Conservation (phyloP, 495 filamentous ascomycete species). For the Neurospora sp. region DNA sequence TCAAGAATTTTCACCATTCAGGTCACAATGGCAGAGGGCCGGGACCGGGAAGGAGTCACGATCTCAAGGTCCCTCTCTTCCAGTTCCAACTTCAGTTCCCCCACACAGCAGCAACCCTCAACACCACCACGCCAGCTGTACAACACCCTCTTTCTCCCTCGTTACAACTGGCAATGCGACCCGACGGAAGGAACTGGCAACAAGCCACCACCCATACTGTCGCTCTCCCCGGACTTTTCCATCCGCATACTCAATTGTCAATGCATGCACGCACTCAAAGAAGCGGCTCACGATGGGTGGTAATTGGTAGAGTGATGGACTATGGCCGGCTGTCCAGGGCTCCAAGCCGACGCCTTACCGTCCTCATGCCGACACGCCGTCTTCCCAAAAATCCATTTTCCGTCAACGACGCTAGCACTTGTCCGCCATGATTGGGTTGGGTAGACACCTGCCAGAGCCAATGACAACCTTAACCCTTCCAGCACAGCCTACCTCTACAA, state of each 20-base stretch:
- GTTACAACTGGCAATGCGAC: not conserved
- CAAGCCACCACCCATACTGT: not conserved
- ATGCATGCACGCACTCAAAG: not conserved
- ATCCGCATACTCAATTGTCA: not conserved
- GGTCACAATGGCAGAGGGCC: not conserved
- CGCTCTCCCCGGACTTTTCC: not conserved
- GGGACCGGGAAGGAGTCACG: not conserved
- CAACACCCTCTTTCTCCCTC: not conserved
- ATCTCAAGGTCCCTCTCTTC: not conserved
- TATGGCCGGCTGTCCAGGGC: not conserved
- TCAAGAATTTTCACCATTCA: not conserved
- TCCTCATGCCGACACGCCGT: not conserved
- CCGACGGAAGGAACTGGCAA: not conserved
- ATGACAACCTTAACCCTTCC: not conserved
- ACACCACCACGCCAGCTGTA: not conserved
- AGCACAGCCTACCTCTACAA: not conserved
- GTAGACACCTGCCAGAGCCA: not conserved
- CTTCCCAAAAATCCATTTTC: not conserved
- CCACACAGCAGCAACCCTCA: not conserved
- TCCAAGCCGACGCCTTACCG: not conserved
- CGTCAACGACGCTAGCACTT: conserved; percentile 11
- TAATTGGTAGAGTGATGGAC: not conserved
- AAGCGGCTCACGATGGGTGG: not conserved
- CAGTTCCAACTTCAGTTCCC: not conserved
- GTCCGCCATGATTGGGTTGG: not conserved